phyloP scores from a whole-genome alignment of 352 stramenopile species.

The Saprolegnia parasitica region DNA sequence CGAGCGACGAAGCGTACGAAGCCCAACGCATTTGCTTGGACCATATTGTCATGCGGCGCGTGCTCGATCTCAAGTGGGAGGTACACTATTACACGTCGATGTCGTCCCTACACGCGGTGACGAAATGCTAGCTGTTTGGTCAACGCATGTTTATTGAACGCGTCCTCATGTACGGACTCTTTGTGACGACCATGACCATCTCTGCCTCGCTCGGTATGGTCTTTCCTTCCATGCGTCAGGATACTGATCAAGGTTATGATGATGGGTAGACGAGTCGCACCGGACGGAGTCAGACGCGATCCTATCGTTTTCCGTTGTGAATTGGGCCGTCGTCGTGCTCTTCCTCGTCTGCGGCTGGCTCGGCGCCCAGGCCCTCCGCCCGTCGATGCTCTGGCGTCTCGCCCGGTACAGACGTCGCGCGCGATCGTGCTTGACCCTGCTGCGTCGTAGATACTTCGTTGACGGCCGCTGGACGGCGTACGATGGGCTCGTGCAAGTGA shows the following conservation, averaged over 20 bases:
- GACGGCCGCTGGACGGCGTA: conserved; percentile 1
- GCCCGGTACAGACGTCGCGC: not conserved
- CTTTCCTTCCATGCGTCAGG: no score
- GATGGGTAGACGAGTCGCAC: not conserved
- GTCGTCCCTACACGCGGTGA: not conserved
- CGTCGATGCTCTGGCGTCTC: conserved; percentile 4
- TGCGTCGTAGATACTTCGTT: conserved; percentile 5
- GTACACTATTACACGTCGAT: no score
- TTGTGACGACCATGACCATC: conserved; percentile 17
- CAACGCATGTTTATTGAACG: conserved; percentile 19
- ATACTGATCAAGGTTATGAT: no score
- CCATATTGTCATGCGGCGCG: conserved; percentile 7
- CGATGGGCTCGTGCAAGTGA: not conserved
- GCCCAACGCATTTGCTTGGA: conserved; percentile 9
- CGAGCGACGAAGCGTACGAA: not conserved
- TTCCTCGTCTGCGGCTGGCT: conserved; percentile 8
- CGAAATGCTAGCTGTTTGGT: conserved; percentile 11
- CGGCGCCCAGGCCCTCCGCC: conserved; percentile 5
- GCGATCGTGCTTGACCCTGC: not conserved
- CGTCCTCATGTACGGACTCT: conserved; percentile 20
- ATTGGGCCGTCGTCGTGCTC: conserved; percentile 3
- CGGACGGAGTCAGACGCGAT: not conserved
- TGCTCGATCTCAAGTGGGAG: conserved; percentile 23
- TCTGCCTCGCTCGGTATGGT: conserved; percentile 6
- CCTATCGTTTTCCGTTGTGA: not conserved